Conservation (phyloP, 192 early-diverging fungal genomes). For the Coemansia sp. region DNA sequence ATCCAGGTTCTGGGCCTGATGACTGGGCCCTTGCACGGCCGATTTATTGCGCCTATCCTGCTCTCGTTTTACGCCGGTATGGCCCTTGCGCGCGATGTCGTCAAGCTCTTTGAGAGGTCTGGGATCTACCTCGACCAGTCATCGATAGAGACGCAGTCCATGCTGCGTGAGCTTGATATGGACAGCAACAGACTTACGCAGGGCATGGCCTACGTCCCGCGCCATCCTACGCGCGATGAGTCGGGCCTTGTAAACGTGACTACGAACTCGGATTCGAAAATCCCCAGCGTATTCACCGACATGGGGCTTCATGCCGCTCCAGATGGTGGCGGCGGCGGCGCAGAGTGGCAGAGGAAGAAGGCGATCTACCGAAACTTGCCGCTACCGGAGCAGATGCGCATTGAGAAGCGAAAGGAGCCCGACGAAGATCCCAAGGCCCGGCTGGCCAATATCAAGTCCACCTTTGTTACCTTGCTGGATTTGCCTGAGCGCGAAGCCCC, state of each 20-base stretch:
- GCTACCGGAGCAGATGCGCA: slow-evolving; percentile 28
- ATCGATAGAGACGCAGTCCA: slow-evolving; percentile 24
- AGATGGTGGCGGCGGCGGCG: neutral
- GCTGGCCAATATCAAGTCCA: slow-evolving; percentile 50
- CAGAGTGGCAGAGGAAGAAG: neutral
- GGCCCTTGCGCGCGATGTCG: slow-evolving; percentile 20
- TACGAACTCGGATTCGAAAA: slow-evolving; percentile 30
- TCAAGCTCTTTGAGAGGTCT: slow-evolving; percentile 28
- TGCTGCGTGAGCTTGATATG: slow-evolving; percentile 24
- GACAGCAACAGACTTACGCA: slow-evolving; percentile 32
- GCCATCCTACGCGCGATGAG: slow-evolving; percentile 19
- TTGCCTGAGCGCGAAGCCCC: slow-evolving; percentile 53
- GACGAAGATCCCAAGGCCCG: slow-evolving; percentile 34
- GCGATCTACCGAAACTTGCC: slow-evolving; percentile 4
- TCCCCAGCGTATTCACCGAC: slow-evolving; percentile 43
- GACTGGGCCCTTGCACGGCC: slow-evolving; percentile 31
- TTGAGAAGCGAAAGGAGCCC: slow-evolving; percentile 6
- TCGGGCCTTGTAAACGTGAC: slow-evolving; percentile 19
- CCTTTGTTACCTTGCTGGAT: slow-evolving; percentile 54
- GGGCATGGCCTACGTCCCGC: slow-evolving; percentile 27
- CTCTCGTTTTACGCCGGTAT: slow-evolving; percentile 43
- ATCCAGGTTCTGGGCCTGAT: slow-evolving; percentile 32
- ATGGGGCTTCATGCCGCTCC: slow-evolving; percentile 19
- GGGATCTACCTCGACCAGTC: slow-evolving; percentile 48
- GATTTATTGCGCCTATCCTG: slow-evolving; percentile 33